Base-by-base conservation (phyloP, 768 basidiomycete genomes). In the Mrakia frigida region DNA sequence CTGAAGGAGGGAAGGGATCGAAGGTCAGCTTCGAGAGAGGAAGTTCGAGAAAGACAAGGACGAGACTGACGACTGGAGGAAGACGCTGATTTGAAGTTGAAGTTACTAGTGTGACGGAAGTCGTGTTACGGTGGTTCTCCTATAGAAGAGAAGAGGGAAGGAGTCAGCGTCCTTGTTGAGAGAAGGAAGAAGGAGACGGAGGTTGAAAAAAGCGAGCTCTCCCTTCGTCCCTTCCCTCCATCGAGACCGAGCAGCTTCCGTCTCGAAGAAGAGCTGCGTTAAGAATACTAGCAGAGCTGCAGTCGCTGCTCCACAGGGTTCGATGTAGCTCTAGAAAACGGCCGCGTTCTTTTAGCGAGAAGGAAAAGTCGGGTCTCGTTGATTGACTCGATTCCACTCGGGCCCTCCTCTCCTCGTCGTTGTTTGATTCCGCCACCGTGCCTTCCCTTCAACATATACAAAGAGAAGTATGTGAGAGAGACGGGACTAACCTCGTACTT, bases 121-220 rank as follows among this genome's bases (percentile, higher is more conserved):
- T 76, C 70, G 70, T 72, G 70, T 73, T 76, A 76, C 37, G 75
- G 75, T 23, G 75, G 75, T 73, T 76, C 75, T 31, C 74, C 74
- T 75, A 68, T 3, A n/a, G 35, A 21, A 46, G 18, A 23, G 70
- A 33, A 61, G 37, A 6, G 31, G 21, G n/a, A 52, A 56, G 67
- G 39, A 41, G 52, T 39, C 6, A 18, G 6, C 6, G 35, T 35
- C 18, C 0, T 5, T 18, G 35, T 43, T n/a, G 3, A 23, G 65
- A 23, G 65, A 35, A 6, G 16, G 23, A 25, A 37, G 18, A 25
- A 18, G 14, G 46, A 39, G 16, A 28, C 25, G 46, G 56, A 43
- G 72, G 23, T 33, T n/a, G 72, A 56, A 61, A 61, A 63, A 35
- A 25, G 39, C 39, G 41, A 35, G 35, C 50, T 74, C 74, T 25